phyloP scores from a whole-genome alignment of 228 moss, liverwort and hornwort genomes.

The Sphagnum magellanicum region DNA sequence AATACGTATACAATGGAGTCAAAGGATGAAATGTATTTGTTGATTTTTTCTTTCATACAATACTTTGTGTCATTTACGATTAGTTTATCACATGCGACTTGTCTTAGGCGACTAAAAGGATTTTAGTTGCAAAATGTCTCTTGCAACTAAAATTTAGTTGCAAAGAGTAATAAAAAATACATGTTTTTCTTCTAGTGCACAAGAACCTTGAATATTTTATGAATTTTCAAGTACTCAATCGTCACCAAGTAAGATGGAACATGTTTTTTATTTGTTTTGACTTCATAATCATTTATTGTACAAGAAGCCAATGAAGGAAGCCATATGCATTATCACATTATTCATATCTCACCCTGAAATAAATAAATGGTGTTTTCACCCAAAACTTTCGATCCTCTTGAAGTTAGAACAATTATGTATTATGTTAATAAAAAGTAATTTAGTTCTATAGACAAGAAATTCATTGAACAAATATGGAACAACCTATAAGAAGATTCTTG shows the following conservation, averaged over 20 bases:
- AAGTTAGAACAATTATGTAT: background rate
- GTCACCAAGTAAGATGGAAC: background rate
- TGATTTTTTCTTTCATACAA: too few species aligned
- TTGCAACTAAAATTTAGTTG: too few species aligned
- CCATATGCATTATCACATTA: background rate
- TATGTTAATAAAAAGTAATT: background rate
- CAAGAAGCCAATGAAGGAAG: background rate
- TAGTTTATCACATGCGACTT: too few species aligned
- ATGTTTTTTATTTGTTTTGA: conserved; percentile 1
- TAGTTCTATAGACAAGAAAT: background rate
- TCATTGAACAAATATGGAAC: background rate
- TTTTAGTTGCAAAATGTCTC: too few species aligned
- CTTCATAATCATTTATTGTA: background rate
- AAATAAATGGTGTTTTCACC: background rate
- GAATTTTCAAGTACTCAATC: background rate
- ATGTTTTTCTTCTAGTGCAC: too few species aligned
- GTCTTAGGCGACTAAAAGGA: too few species aligned
- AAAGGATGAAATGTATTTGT: too few species aligned
- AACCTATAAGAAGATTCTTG: background rate
- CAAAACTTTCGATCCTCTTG: background rate
- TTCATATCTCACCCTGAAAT: background rate
- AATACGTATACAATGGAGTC: too few species aligned
- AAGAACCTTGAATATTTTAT: conserved; percentile 7
- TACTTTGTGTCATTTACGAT: too few species aligned
- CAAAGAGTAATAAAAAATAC: too few species aligned